phyloP scores from a whole-genome alignment of 2,329 filamentous ascomycete genomes.

The Arachnopeziza araneosa region DNA sequence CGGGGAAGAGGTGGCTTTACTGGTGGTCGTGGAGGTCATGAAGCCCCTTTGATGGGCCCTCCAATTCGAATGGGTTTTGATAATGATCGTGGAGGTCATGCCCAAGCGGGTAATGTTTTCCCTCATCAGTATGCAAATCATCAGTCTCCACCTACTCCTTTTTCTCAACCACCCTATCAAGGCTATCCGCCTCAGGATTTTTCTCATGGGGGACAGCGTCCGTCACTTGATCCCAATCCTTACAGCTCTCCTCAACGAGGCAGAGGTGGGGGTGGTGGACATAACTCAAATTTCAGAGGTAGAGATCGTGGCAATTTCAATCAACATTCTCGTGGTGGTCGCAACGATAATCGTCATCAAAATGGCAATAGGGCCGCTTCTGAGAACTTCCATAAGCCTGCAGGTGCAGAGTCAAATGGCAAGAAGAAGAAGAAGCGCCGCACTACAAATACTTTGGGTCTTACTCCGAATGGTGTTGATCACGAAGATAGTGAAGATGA shows the following conservation, averaged over 20 bases:
- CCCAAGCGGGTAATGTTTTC: conserved; percentile 42
- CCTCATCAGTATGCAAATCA: conserved; percentile 33
- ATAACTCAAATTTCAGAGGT: conserved; percentile 27
- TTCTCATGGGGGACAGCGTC: conserved; percentile 29
- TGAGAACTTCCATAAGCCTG: conserved; percentile 43
- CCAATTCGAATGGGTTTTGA: conserved; percentile 52
- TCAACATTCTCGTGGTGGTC: conserved; percentile 31
- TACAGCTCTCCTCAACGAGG: conserved; percentile 35
- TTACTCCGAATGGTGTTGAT: conserved; percentile 49
- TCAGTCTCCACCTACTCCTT: conserved; percentile 26
- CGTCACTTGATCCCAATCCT: conserved; percentile 30
- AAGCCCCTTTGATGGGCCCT: conserved; percentile 45
- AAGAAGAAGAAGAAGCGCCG: conserved; percentile 66
- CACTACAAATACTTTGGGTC: conserved; percentile 64
- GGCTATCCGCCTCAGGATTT: conserved; percentile 35
- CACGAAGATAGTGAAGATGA: conserved; percentile 61
- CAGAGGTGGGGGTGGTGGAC: conserved; percentile 31
- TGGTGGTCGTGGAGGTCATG: conserved; percentile 38
- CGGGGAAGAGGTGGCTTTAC: conserved; percentile 32
- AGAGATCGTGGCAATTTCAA: conserved; percentile 36
- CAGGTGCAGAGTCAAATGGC: conserved; percentile 35
- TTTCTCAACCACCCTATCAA: conserved; percentile 32
- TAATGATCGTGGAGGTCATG: conserved; percentile 36
- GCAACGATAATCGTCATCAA: conserved; percentile 28
- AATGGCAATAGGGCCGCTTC: conserved; percentile 24